Evolutionary conservation across 495 filamentous ascomycete species (phyloP).

Genomic region (Tuber umbilicatum): DNA sequence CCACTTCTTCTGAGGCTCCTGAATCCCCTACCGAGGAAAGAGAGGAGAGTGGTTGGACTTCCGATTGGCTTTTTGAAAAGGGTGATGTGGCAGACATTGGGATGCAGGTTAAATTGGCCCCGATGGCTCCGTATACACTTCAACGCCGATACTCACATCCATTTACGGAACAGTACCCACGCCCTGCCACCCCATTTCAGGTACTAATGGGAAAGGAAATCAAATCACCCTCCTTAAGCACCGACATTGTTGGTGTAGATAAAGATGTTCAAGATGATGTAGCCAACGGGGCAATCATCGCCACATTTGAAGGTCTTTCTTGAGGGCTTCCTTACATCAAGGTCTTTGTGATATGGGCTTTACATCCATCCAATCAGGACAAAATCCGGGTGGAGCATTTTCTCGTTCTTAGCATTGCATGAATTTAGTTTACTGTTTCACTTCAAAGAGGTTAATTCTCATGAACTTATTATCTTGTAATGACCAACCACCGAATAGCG

Average conservation of each 20-base stretch:
- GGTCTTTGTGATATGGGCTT: background rate
- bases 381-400: background rate
- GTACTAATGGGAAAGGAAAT: background rate
- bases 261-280: background rate
- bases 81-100: background rate
- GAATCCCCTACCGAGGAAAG: background rate
- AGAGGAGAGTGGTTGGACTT: background rate
- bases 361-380: background rate
- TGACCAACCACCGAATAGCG: background rate
- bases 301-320: background rate
- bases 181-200: background rate
- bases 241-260: background rate
- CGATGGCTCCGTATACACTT: background rate
- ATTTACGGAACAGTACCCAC: background rate
- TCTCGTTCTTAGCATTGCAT: background rate
- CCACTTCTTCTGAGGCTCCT: background rate
- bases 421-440: background rate
- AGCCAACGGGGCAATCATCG: background rate
- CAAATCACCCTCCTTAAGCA: background rate
- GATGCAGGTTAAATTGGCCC: slow-evolving; percentile 1
- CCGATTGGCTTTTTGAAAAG: background rate
- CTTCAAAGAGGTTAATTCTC: background rate
- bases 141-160: background rate
- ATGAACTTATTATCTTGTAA: background rate
- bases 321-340: background rate